Evolutionary conservation across 495 filamentous ascomycete species (phyloP).

Genomic region (Talaromyces liani): DNA sequence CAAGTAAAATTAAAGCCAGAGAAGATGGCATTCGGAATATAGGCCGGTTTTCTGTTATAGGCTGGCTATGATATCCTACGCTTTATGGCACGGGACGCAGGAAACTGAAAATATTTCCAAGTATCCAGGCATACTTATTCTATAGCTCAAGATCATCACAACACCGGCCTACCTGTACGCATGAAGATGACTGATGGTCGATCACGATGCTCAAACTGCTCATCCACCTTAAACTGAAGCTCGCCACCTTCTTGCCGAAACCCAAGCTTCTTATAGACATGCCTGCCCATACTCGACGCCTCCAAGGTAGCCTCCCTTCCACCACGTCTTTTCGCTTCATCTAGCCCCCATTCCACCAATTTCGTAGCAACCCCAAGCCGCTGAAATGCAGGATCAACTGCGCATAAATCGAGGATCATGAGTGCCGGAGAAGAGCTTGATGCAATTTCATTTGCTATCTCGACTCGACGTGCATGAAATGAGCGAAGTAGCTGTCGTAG

Average conservation of each 20-base stretch:
- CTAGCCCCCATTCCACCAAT: constrained; percentile 34
- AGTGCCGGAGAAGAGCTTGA: constrained; percentile 21
- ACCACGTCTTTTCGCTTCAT: constrained; percentile 28
- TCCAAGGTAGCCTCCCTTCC: constrained; percentile 29
- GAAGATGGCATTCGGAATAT: too few relatives aligned
- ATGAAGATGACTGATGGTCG: constrained; percentile 30
- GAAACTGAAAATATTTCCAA: too few relatives aligned
- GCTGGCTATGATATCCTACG: too few relatives aligned
- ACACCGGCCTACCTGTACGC: constrained; percentile 15
- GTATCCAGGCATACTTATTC: neutral
- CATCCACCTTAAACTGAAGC: constrained; percentile 26
- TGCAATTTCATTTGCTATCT: constrained; percentile 22
- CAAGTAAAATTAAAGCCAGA: neutral
- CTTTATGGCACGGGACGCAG: too few relatives aligned
- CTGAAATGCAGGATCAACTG: constrained; percentile 31
- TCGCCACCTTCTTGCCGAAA: constrained; percentile 26
- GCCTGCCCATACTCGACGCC: constrained; percentile 35
- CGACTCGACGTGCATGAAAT: constrained; percentile 20
- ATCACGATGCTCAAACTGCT: constrained; percentile 19
- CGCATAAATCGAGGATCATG: constrained; percentile 31
- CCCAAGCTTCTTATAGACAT: constrained; percentile 31
- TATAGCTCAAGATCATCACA: neutral
- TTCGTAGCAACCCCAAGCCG: constrained; percentile 27
- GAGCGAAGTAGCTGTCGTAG: constrained; percentile 22
- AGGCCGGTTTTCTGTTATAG: too few relatives aligned